Conservation (phyloP, 2,329 filamentous ascomycete species). For the Beauveria brongniartii region DNA sequence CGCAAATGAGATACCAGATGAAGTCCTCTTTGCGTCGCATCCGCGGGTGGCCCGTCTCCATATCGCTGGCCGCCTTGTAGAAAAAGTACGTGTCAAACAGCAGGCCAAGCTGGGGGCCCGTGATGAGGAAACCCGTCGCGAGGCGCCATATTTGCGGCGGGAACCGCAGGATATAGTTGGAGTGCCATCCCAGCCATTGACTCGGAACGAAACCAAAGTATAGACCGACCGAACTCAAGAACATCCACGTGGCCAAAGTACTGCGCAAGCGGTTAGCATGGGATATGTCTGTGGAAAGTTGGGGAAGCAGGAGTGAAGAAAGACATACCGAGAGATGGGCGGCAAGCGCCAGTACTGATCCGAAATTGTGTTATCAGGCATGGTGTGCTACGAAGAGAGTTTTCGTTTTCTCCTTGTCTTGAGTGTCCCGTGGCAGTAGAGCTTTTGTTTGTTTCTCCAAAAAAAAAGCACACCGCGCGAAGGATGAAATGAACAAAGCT, state of each 20-base stretch:
- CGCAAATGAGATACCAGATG: conserved; percentile 70
- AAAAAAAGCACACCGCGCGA: conserved; percentile 8
- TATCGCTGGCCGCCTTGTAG: conserved; percentile 66
- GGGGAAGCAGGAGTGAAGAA: not conserved
- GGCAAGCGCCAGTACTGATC: conserved; percentile 33
- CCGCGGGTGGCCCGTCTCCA: conserved; percentile 64
- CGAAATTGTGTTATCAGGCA: conserved; percentile 15
- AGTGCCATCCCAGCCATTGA: conserved; percentile 44
- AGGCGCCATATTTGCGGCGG: conserved; percentile 37
- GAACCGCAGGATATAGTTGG: conserved; percentile 42
- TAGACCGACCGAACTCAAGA: conserved; percentile 48
- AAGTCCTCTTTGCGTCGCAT: conserved; percentile 72
- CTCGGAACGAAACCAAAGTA: conserved; percentile 45
- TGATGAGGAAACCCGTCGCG: conserved; percentile 34
- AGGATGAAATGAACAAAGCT: conserved; percentile 12
- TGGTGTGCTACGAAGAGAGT: conserved; percentile 11
- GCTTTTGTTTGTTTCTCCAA: not conserved
- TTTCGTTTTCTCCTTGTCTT: conserved; percentile 3
- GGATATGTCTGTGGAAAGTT: not conserved
- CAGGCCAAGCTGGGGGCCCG: conserved; percentile 35
- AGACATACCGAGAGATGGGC: conserved; percentile 33
- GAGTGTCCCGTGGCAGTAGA: not conserved
- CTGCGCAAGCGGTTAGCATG: conserved; percentile 11
- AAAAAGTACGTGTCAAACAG: conserved; percentile 69
- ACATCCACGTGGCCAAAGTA: conserved; percentile 11